phyloP scores from a whole-genome alignment of 495 filamentous ascomycete species.

The Acidiella bohemica region DNA sequence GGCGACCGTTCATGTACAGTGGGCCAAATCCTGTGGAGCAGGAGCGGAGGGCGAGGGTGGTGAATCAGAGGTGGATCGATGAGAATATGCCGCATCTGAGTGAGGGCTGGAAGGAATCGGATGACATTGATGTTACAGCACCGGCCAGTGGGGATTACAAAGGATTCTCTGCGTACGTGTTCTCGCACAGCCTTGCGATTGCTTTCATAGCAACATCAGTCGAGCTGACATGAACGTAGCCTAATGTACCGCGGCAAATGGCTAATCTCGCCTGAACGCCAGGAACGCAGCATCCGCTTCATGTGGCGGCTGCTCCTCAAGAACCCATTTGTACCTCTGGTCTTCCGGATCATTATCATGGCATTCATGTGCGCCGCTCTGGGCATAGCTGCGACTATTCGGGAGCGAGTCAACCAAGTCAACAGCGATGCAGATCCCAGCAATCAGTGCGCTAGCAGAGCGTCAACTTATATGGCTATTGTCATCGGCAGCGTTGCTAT shows the following conservation, averaged over 20 bases:
- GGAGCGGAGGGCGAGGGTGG: constrained; percentile 6
- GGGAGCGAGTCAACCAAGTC: constrained; percentile 21
- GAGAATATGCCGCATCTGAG: constrained; percentile 18
- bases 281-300: constrained; percentile 13
- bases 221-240: no score
- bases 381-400: constrained; percentile 65
- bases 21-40: constrained; percentile 9
- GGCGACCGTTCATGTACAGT: constrained; percentile 13
- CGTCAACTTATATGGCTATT: constrained; percentile 79
- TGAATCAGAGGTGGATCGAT: constrained; percentile 16
- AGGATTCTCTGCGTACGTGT: no score
- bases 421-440: constrained; percentile 25
- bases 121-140: no score
- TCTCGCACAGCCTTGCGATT: no score
- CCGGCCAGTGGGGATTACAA: no score
- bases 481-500: constrained; percentile 80
- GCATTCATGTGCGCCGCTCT: constrained; percentile 70
- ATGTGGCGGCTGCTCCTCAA: constrained; percentile 19
- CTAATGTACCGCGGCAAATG: constrained; percentile 15
- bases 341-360: constrained; percentile 70
- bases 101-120: constrained; percentile 3
- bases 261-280: constrained; percentile 16
- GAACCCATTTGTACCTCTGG: constrained; percentile 74
- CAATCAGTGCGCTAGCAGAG: constrained; percentile 39
- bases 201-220: no score